Evolutionary conservation across 768 basidiomycete genomes (phyloP).

Genomic region (Rhodotorula diobovata): DNA sequence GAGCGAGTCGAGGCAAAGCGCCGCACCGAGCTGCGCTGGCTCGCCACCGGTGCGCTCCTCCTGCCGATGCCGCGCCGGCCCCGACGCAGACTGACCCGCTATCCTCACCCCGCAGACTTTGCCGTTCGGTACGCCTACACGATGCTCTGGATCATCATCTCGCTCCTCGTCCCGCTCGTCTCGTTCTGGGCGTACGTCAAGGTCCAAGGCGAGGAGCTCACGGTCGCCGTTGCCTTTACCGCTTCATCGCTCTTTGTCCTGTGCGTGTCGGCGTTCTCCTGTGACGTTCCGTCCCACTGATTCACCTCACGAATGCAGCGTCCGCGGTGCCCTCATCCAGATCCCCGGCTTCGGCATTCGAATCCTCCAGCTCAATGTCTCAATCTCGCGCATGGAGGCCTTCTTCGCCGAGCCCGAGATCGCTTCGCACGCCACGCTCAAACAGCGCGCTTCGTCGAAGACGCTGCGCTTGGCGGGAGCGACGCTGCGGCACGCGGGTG

Average conservation of each 20-base stretch:
- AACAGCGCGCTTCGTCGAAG: background rate
- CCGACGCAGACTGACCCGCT: too few species aligned
- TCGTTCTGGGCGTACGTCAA: slow-evolving; percentile 28
- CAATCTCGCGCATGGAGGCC: slow-evolving; percentile 60
- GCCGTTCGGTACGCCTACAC: slow-evolving; percentile 1
- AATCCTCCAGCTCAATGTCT: slow-evolving; percentile 64
- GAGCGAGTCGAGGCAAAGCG: slow-evolving; percentile 9
- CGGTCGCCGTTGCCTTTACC: slow-evolving; percentile 77
- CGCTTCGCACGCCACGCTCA: slow-evolving; percentile 9
- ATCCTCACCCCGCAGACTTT: background rate
- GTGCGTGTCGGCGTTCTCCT: slow-evolving; percentile 47
- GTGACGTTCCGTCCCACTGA: background rate
- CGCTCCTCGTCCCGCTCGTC: slow-evolving; percentile 15
- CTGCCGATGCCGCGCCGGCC: too few species aligned
- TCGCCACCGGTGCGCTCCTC: background rate
- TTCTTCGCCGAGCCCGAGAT: slow-evolving; percentile 54
- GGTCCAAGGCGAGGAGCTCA: slow-evolving; percentile 65
- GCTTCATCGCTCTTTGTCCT: slow-evolving; percentile 80
- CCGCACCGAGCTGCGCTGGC: slow-evolving; percentile 12
- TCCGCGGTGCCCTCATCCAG: slow-evolving; percentile 61
- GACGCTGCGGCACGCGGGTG: slow-evolving; percentile 32
- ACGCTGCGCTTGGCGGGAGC: slow-evolving; percentile 1
- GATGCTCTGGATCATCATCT: slow-evolving; percentile 17
- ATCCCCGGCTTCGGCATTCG: slow-evolving; percentile 77
- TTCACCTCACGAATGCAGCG: background rate